These are phyloP conservation scores for Massarina eburnea DNA, from an alignment of 2,329 filamentous ascomycete species.

Conservation along the genomic window DNA sequence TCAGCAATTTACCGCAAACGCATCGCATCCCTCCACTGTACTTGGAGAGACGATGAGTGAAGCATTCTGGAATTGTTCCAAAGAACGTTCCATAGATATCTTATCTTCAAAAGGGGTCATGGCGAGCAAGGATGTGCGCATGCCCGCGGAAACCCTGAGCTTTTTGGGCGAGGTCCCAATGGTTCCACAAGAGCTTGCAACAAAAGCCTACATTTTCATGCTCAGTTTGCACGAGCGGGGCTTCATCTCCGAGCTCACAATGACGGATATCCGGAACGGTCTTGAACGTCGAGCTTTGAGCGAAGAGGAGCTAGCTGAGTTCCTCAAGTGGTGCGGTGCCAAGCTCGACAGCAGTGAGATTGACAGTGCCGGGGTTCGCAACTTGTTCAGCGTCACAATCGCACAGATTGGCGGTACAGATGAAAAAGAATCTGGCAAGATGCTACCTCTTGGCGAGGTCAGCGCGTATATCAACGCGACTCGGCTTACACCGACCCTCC, in stretches of 20 bases:
- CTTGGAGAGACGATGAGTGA: slow-evolving; percentile 89
- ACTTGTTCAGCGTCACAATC: slow-evolving; percentile 78
- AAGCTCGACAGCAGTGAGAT: slow-evolving; percentile 73
- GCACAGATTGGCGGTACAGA: slow-evolving; percentile 60
- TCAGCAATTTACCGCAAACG: slow-evolving; percentile 83
- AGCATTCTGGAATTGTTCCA: slow-evolving; percentile 92
- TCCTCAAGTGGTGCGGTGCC: slow-evolving; percentile 79
- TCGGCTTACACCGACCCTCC: slow-evolving; percentile 78
- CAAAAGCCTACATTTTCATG: slow-evolving; percentile 70
- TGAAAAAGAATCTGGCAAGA: slow-evolving; percentile 60
- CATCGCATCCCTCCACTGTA: slow-evolving; percentile 84
- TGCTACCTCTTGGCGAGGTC: slow-evolving; percentile 78
- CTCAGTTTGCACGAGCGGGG: slow-evolving; percentile 80
- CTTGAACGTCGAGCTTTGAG: slow-evolving; percentile 79
- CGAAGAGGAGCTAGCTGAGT: slow-evolving; percentile 75
- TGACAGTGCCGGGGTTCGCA: slow-evolving; percentile 66
- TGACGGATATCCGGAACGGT: slow-evolving; percentile 81
- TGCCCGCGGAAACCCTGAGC: slow-evolving; percentile 68
- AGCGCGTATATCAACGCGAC: slow-evolving; percentile 73
- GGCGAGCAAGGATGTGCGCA: slow-evolving; percentile 78
- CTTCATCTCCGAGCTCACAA: slow-evolving; percentile 82
- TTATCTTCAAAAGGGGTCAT: slow-evolving; percentile 86
- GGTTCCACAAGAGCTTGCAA: slow-evolving; percentile 73
- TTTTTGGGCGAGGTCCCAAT: slow-evolving; percentile 91
- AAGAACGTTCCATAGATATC: slow-evolving; percentile 75